A percentile compares a stretch with the other conserved stretches of the same genome.
phyloP scores from a whole-genome alignment of 371 early-diverging fungal species.

The Dipsacomyces acuminosporus region DNA sequence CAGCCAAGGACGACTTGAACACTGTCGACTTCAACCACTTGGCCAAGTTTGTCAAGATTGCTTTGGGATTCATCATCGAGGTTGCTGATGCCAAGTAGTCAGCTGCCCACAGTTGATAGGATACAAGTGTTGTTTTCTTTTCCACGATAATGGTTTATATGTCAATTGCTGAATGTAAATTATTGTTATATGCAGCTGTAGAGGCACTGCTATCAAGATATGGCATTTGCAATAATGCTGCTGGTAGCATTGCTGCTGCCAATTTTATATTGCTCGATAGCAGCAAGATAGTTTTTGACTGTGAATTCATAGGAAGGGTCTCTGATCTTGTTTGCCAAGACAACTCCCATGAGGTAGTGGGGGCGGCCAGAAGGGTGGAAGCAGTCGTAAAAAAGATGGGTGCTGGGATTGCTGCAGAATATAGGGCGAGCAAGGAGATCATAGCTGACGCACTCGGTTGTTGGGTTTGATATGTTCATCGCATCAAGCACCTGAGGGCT shows the following conservation, averaged over 20 bases:
- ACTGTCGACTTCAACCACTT: constrained; percentile 71
- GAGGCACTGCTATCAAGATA: no score
- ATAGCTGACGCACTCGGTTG: neutral
- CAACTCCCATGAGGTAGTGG: neutral
- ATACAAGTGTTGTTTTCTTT: no score
- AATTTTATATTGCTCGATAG: neutral
- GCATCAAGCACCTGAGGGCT: neutral
- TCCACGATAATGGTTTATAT: no score
- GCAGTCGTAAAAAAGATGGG: neutral
- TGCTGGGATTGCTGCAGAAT: neutral
- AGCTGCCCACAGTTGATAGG: no score
- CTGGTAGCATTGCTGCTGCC: neutral
- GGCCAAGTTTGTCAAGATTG: constrained; percentile 69
- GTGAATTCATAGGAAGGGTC: neutral
- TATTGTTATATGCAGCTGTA: no score
- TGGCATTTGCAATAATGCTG: neutral
- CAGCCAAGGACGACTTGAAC: constrained; percentile 57
- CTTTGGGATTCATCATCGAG: constrained; percentile 75
- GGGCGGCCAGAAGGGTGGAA: neutral
- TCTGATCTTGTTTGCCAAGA: neutral
- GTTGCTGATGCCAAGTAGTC: constrained; percentile 34
- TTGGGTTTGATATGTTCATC: neutral
- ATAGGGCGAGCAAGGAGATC: neutral
- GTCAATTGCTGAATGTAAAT: no score
- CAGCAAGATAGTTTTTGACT: neutral